Evolutionary conservation across 2,329 filamentous ascomycete genomes (phyloP), one percentile per base, ranked within the genome.

Genomic region (Paecilomyces dactylethromorphus): DNA sequence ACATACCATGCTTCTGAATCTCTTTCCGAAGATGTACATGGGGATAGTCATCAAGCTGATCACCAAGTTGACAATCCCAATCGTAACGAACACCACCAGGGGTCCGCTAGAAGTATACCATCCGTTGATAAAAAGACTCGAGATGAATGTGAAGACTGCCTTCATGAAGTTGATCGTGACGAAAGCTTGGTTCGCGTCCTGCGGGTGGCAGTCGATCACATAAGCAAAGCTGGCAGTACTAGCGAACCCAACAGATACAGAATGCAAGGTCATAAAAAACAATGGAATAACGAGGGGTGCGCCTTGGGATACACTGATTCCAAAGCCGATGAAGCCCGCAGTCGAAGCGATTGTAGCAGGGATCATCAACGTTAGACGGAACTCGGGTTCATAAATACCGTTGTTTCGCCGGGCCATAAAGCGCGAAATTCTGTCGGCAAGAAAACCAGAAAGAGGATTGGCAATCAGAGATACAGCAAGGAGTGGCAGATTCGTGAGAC

Each of bases 121-220:
- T 10, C 63, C 64, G 39, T 64, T 68, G 1, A 66, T 63, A 58
- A 62, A 68, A 24, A 63, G 57, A 50, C 63, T 68, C 55, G 64
- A 63, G 1, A 62, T 56, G 26, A 77, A 72, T 1, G 70, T 73
- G 29, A 75, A 67, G 0, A 76, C 66, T 0, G 73, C 73, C 58
- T 77, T 77, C 0, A 71, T 67, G 58, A 76, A 77, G 54, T 76
- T 76, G 65, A 77, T 76, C 0, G 72, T 76, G 6, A 76, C 74
- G 49, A 76, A 76, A 2, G 74, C 74, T 56, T 76, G 74, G 39
- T 75, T 74, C 1, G 73, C 74, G 60, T 76, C 73, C 10, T 61
- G 64, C 2, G 69, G 69, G 58, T 77, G 74, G 56, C 74, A 76
- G 58, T 77, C 75, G 60, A 77, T 75, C 0, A 77, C 73, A 59